Base-by-base conservation (phyloP, 768 basidiomycete genomes). In the Serendipita sp. region DNA sequence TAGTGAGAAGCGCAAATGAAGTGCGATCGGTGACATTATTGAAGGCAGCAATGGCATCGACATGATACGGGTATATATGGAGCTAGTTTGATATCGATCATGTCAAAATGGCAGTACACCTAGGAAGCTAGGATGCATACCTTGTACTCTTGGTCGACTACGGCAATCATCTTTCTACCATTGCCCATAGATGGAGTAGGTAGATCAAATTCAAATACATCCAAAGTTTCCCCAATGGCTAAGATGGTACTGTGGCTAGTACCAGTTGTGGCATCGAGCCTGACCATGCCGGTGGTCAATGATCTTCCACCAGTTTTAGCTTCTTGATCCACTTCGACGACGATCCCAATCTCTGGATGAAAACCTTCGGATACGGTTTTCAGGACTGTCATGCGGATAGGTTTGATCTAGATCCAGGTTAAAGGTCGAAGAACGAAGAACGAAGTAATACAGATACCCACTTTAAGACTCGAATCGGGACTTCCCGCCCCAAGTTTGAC, bases 101-200 rank as follows among this genome's bases (percentile, higher is more conserved):
- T 41, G 13, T 28, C 23, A 65, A n/a, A 32, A 56, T 66, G 1
- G 3, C 38, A 23, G 16, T 2, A 13, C 23, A 28, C 60, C 23
- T 3, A 44, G 34, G 63, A 38, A 44, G 2, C 11, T 47, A 66
- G 63, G 23, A 35, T 63, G 72, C 77, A 32, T 64, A 87, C 89
- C 79, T 90, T 88, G 45, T 88, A 78, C 71, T 81, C 85, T 68
- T 88, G 83, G 69, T 92, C 90, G 45, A 93, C 75, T 41, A 91
- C 74, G 3, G 86, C 75, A 10, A 91, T 74, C 7, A 81, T 76
- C 69, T 81, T 83, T 23, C 73, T 73, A 2, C 74, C 67, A 5
- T 30, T 30, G 4, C 56, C 56, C 10, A 35, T 35, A 34, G 28
- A 34, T 30, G 56, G 30, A 38, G 16, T 38, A 28, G 56, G 56